Base-by-base conservation (phyloP, 2,329 filamentous ascomycete species). In the Colletotrichum eleusines region DNA sequence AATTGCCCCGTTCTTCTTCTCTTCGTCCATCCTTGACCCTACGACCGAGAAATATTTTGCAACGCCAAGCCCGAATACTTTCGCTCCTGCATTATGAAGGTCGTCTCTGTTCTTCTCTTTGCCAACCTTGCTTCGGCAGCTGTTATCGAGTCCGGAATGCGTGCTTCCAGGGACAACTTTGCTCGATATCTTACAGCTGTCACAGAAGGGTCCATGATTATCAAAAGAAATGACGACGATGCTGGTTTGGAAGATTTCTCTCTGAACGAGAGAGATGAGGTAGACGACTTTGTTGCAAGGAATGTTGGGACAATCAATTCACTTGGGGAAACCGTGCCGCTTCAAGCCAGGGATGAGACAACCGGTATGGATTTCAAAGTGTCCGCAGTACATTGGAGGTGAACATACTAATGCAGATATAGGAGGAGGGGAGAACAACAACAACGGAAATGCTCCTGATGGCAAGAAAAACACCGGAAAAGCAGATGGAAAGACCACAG, bases 121-220 rank as follows among this genome's bases (percentile, higher is more conserved):
- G 69, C 69, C 16, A 59, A 35, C 53, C 44, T 69, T 20, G 69
- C 64, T 1, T 58, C 64, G 16, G 64, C 64, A 16, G 69, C 69
- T 33, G 35, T 63, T 6, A 69, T 59, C 5, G 64, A 71, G 4
- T 14, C 35, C 3, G 59, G 64, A 3, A 8, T 60, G n/a, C 54
- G 58, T 20, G 69, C 64, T 14, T 54, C 69, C 38, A 44, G 28
- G 8, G 53, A 69, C 6, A 40, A 42, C 16, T 11, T 63, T 16
- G 38, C 44, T 20, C 51, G 64, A 16, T 44, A 63, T n/a, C 38
- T 71, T 9, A 46, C 59, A 5, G 23, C 53, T 5, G 5, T 59
- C 31, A 55, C 38, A 3, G 53, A 55, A 8, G 33, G 53, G 6
- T 18, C 28, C 0, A 1, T 18, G 0, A 8, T 71, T 31, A 26